Evolutionary conservation across 768 basidiomycete genomes (phyloP).

Genomic region (Rhizopogon roseolus): DNA sequence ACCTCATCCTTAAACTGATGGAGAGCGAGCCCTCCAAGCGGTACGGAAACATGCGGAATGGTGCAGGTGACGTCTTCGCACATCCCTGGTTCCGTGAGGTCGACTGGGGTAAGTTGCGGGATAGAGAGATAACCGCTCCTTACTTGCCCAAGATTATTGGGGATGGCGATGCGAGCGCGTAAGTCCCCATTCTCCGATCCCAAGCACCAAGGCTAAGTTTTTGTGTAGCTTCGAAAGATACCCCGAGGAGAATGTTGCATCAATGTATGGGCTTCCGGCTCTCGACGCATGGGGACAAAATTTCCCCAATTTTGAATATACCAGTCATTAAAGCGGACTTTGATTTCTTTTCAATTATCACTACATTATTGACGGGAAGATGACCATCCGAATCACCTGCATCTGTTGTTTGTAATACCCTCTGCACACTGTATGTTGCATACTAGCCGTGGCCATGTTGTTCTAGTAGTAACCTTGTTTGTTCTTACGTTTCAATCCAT

Average conservation of each 20-base stretch:
- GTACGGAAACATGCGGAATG: slow-evolving; percentile 85
- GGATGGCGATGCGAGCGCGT: slow-evolving; percentile 96
- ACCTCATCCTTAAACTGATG: slow-evolving; percentile 88
- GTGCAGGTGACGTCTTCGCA: slow-evolving; percentile 86
- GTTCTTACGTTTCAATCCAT: slow-evolving; percentile 5
- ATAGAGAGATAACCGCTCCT: slow-evolving; percentile 89
- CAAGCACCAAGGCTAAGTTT: not conserved
- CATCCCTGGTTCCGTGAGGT: slow-evolving; percentile 96
- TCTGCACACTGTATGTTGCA: slow-evolving; percentile 1
- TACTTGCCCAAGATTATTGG: slow-evolving; percentile 89
- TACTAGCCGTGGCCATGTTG: not conserved
- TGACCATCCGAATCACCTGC: slow-evolving; percentile 4
- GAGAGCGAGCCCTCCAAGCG: slow-evolving; percentile 85
- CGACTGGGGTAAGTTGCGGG: slow-evolving; percentile 77
- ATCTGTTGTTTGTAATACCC: slow-evolving; percentile 10
- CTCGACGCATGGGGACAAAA: slow-evolving; percentile 58
- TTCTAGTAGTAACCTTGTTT: slow-evolving; percentile 7
- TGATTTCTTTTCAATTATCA: slow-evolving; percentile 5
- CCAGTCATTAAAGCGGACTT: slow-evolving; percentile 16
- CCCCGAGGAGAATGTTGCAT: slow-evolving; percentile 65
- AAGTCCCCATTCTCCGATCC: slow-evolving; percentile 29
- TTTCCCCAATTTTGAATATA: slow-evolving; percentile 82
- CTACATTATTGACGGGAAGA: slow-evolving; percentile 5
- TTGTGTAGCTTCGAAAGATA: slow-evolving; percentile 65
- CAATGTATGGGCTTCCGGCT: slow-evolving; percentile 53